Conservation (phyloP, 2,329 filamentous ascomycete genomes). For the Capronia epimyces region DNA sequence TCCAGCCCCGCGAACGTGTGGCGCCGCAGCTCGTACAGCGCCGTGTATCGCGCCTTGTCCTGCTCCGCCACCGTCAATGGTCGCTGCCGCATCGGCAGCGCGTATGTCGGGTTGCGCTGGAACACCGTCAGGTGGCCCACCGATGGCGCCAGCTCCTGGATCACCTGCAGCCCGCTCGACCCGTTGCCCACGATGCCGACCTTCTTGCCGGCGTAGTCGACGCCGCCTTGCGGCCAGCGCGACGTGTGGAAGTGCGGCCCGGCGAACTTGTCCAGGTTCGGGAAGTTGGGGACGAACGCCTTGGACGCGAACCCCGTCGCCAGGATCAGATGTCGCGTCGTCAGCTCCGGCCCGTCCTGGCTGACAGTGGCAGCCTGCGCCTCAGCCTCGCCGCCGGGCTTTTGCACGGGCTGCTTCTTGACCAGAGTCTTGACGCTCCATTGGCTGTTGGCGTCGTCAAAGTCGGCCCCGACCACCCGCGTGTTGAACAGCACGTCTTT, state of each 20-base stretch:
- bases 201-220: conserved; percentile 53
- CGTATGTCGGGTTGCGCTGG: conserved; percentile 61
- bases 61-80: conserved; percentile 47
- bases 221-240: conserved; percentile 49
- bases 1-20: conserved; percentile 31
- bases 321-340: conserved; percentile 40
- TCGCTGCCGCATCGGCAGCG: conserved; percentile 54
- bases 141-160: conserved; percentile 52
- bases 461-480: conserved; percentile 35
- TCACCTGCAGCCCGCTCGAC: conserved; percentile 54
- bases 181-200: conserved; percentile 61
- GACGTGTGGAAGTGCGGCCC: conserved; percentile 56
- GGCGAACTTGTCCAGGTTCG: conserved; percentile 54
- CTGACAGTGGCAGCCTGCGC: too few species aligned
- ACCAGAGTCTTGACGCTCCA: conserved; percentile 11
- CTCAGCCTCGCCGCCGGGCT: too few species aligned
- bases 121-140: conserved; percentile 49
- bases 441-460: conserved; percentile 28
- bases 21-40: background rate
- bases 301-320: conserved; percentile 52
- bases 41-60: background rate
- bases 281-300: conserved; percentile 55
- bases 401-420: too few species aligned
- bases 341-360: too few species aligned
- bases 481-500: conserved; percentile 15